Base-by-base conservation (phyloP, 305 asterid species). In the Lippia alba region DNA sequence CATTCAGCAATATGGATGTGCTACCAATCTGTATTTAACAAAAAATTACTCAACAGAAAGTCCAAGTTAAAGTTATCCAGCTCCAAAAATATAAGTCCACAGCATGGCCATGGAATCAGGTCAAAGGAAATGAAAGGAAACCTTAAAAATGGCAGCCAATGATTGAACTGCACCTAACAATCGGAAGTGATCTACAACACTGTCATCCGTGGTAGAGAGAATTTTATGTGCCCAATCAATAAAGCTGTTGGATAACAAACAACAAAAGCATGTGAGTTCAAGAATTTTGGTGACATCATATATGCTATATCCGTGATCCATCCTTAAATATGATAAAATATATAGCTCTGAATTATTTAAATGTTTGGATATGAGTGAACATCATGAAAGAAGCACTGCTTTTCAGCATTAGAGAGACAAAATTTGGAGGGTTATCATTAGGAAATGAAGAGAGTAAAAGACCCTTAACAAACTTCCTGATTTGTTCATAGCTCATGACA, bases 111-210 rank as follows among this genome's bases (percentile, higher is more conserved):
- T 12, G 55, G 45, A 20, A 54, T n/a, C 11, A 12, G 53, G 24
- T 45, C 30, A 54, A 15, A 51, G 40, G 51, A 6, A 80, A 65
- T 57, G 58, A 71, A 78, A 78, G 20, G 54, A 2, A 66, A 93
- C 98, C 97, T 94, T 94, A 69, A 88, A 88, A 75, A 85, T 84
- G 79, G 96, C 85, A 78, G 96, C 95, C 69, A 91, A 76, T 73
- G 97, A 92, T 85, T 92, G 97, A 69, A 86, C 84, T 33, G 79
- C 91, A 64, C 99, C 99, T 71, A 92, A 78, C 56, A 94, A 72
- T 76, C 85, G 88, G 74, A 94, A 92, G 81, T 90, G 96, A 74
- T 86, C 87, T 66, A 75, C 74, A 71, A 86, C 80, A 62, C 62
- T 87, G 83, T 84, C 88, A 76, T 90, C 78, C 61, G 49, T 53